These are phyloP conservation scores for Cordyceps farinosa DNA, from an alignment of 2,329 filamentous ascomycete genomes.

Conservation along the genomic window DNA sequence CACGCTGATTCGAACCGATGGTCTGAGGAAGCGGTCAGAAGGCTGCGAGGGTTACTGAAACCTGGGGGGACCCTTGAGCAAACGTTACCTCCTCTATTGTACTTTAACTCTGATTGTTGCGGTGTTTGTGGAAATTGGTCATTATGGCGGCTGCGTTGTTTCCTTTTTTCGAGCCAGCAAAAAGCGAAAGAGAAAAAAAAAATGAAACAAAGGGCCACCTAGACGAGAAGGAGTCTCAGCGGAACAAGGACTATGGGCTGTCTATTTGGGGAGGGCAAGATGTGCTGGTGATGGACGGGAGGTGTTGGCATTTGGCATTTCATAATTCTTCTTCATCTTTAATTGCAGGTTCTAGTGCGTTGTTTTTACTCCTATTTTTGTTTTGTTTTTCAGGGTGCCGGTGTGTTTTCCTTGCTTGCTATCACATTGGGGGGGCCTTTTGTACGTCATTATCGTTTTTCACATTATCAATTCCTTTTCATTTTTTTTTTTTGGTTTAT, in stretches of 20 bases:
- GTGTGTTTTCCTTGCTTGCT: background rate
- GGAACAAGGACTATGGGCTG: background rate
- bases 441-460: background rate
- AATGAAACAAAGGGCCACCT: background rate
- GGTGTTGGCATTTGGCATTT: constrained; percentile 14
- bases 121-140: constrained; percentile 17
- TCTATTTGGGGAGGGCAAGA: background rate
- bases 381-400: constrained; percentile 1
- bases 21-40: too few species aligned
- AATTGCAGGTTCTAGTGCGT: background rate
- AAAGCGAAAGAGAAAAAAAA: background rate
- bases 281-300: background rate
- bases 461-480: background rate
- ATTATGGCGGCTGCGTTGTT: constrained; percentile 11
- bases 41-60: background rate
- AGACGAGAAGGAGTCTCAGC: background rate
- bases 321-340: constrained; percentile 14
- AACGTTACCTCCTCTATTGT: constrained; percentile 20
- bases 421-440: background rate
- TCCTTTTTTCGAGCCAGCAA: background rate
- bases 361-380: background rate
- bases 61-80: background rate
- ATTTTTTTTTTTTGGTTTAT: constrained; percentile 7
- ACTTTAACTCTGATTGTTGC: constrained; percentile 23
- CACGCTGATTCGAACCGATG: background rate